These are phyloP conservation scores for Bertia moriformis DNA, from an alignment of 2,329 filamentous ascomycete species.

Conservation along the genomic window DNA sequence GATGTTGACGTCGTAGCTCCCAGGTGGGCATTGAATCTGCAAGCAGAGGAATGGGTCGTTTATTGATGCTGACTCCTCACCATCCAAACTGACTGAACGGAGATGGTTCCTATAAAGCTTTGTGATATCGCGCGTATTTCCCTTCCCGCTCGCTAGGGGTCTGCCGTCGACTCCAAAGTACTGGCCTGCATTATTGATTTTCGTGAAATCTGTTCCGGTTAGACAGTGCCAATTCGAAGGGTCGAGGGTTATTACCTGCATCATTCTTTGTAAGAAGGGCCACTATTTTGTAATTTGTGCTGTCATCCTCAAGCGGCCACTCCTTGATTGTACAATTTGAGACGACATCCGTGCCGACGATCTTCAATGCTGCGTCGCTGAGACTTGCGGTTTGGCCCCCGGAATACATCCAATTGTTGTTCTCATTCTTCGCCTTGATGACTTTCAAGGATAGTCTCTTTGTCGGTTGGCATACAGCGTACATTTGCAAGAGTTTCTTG, in stretches of 20 bases:
- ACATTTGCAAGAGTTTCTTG: conserved; percentile 37
- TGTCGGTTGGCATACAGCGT: conserved; percentile 40
- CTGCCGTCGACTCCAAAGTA: conserved; percentile 42
- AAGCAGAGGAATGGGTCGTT: conserved; percentile 40
- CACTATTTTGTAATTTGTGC: not conserved
- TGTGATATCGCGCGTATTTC: conserved; percentile 11
- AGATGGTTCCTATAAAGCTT: not conserved
- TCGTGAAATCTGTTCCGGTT: conserved; percentile 17
- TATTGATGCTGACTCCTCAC: conserved; percentile 10
- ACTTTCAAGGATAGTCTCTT: conserved; percentile 35
- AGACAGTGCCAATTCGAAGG: conserved; percentile 4
- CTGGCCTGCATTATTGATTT: conserved; percentile 19
- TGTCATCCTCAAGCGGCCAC: not conserved
- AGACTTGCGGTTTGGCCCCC: conserved; percentile 29
- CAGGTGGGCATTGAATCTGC: conserved; percentile 33
- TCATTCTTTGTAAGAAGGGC: not conserved
- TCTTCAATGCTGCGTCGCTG: conserved; percentile 36
- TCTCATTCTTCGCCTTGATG: conserved; percentile 26
- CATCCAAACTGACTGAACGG: not conserved
- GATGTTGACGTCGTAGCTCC: conserved; percentile 44
- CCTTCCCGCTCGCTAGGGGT: conserved; percentile 31
- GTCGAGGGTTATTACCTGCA: not conserved
- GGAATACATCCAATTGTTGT: conserved; percentile 37
- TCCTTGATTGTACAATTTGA: conserved; percentile 24
- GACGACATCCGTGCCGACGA: conserved; percentile 35